A percentile compares a stretch with the other conserved stretches of the same genome.
phyloP scores from a whole-genome alignment of 2,329 filamentous ascomycete genomes.

The Pestalotiopsis sp. region DNA sequence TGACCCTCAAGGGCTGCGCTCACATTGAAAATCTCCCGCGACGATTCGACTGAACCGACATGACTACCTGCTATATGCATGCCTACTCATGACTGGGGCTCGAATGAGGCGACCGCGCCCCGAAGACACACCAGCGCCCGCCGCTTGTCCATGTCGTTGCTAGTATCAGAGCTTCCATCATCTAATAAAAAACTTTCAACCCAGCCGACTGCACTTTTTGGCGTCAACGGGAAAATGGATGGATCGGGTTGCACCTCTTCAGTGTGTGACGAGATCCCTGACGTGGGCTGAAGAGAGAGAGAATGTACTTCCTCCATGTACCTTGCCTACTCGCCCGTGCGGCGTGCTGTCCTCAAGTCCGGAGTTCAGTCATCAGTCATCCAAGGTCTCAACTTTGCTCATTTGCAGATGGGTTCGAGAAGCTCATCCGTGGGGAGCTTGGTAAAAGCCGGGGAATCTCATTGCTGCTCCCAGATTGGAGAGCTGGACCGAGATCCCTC shows the following conservation, averaged over 20 bases:
- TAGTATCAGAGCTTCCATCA: conserved; percentile 12
- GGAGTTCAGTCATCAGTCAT: neutral
- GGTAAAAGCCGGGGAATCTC: neutral
- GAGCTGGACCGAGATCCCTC: neutral
- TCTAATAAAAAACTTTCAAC: conserved; percentile 1
- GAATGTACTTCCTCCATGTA: neutral
- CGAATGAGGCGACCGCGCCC: conserved; percentile 11
- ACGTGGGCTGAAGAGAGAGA: neutral
- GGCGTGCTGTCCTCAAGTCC: neutral
- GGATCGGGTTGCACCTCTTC: neutral
- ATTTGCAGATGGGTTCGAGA: neutral
- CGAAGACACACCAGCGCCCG: neutral
- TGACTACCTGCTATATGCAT: neutral
- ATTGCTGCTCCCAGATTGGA: neutral
- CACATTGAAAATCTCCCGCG: neutral
- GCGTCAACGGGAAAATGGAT: conserved; percentile 2
- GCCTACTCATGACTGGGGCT: conserved; percentile 9
- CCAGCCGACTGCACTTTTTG: neutral
- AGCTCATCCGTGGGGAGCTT: neutral
- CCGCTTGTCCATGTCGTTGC: conserved; percentile 8
- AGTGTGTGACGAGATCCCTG: neutral
- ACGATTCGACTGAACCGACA: neutral
- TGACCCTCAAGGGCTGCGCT: neutral
- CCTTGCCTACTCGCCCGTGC: neutral
- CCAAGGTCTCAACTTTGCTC: neutral